Base-by-base conservation (phyloP, 2,329 filamentous ascomycete genomes). In the Trichoderma sp. region DNA sequence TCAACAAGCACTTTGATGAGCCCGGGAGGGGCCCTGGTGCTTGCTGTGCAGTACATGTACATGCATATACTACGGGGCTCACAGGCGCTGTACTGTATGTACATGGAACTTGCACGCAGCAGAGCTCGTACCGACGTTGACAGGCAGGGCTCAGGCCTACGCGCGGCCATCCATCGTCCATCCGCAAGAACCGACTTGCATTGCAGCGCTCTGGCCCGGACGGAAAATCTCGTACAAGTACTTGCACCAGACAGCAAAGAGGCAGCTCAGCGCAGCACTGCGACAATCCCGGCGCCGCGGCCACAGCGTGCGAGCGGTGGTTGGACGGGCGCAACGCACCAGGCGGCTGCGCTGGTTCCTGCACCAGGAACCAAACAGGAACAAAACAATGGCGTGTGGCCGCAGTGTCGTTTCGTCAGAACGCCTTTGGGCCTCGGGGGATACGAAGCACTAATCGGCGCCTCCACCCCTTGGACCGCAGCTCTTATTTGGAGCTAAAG, bases 391-490 rank as follows among this genome's bases (percentile, higher is more conserved):
- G 37, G 61, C 37, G 61, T 66, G 16, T 59, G 54, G 54, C 55
- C 59, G 64, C 46, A 63, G 46, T 39, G 51, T 39, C 30, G 52
- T 61, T 56, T 61, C 66, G 63, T 58, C 64, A 60, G 56, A 51
- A 43, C 39, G 43, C 21, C 30, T 61, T 64, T 61, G 54, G 28
- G 51, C 21, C 56, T 68, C 56, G 65, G 58, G 58, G 66, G 51
- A 68, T 68, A 68, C 66, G 66, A 68, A 68, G 49, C 37, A 68
- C 66, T 61, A 60, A 68, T 68, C 66, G 51, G 59, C 59, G 66
- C 58, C 37, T 68, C 58, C 66, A 51, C 28, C 66, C 55, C 58
- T 13, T 34, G 49, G 46, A 64, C 60, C 60, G 43, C 46, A 63
- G 59, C 39, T 49, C 39, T 46, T 56, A 21, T 43, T 49, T 21